Percentiles rank a stretch among this genome's conserved stretches.
Conservation (phyloP, 2,329 filamentous ascomycete species). For the Leptographium wingfieldii region DNA sequence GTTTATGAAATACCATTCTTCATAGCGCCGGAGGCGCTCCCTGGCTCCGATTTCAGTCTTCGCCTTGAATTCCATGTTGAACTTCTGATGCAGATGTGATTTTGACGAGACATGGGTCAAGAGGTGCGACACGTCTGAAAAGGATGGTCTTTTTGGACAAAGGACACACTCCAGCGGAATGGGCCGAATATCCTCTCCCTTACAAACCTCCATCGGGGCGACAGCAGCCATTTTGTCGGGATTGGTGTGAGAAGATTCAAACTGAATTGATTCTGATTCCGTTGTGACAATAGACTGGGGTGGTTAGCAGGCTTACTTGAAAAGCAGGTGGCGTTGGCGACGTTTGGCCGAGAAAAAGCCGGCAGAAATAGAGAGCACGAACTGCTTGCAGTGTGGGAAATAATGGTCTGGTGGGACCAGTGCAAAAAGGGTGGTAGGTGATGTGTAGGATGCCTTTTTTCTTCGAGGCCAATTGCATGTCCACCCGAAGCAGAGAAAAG, state of each 20-base stretch:
- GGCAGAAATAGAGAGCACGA: neutral
- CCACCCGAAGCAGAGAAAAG: neutral
- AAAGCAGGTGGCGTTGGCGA: neutral
- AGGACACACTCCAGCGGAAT: constrained; percentile 71
- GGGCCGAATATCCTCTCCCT: constrained; percentile 9
- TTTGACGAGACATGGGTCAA: constrained; percentile 90
- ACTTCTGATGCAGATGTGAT: constrained; percentile 75
- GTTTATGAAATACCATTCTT: constrained; percentile 65
- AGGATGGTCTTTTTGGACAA: constrained; percentile 65
- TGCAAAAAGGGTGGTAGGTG: neutral
- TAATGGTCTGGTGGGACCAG: neutral
- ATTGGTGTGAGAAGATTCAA: neutral
- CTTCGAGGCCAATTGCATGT: neutral
- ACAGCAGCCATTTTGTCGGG: constrained; percentile 23
- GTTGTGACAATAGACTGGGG: constrained; percentile 5
- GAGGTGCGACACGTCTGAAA: constrained; percentile 84
- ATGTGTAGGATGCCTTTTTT: neutral
- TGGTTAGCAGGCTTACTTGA: neutral
- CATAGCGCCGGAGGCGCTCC: constrained; percentile 51
- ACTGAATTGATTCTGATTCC: neutral
- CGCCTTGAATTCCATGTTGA: constrained; percentile 64
- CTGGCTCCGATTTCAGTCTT: constrained; percentile 54
- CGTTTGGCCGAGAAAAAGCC: neutral
- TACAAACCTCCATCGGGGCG: constrained; percentile 13
- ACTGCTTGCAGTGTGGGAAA: neutral